Base-by-base conservation (phyloP, 2,329 filamentous ascomycete genomes). In the Cryphonectria naterciae region DNA sequence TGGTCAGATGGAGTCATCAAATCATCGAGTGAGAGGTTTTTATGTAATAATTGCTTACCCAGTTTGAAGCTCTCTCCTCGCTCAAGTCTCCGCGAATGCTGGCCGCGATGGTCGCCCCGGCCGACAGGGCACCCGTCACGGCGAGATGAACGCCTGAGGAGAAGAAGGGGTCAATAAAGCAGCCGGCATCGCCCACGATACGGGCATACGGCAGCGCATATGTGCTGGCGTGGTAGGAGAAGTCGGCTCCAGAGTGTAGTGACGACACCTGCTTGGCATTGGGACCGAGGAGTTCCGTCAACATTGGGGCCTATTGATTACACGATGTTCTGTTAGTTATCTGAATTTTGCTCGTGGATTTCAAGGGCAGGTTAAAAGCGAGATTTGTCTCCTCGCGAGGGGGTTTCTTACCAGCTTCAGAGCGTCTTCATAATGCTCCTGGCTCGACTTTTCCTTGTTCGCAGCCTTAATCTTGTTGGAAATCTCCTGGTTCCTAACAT, bases 101-200 rank as follows among this genome's bases (percentile, higher is more conserved):
- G 0, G 84, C 83, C 4, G 75, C 74, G 32, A 86, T 85, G 0
- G 84, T 83, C 1, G 77, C 77, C 1, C 84, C 84, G 0, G 85
- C 84, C 0, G 84, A 83, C 0, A 87, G 79, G 5, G 77, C 84
- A n/a, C 80, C 76, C 0, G 77, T 73, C 0, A 86, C 52, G 1
- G 85, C 85, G 0, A 86, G 76, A 71, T 86, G 84, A 4, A 84
- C 79, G 11, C 84, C 84, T 0, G 84, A 86, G 0, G 82, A 84
- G 76, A 86, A 86, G 69, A 80, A 82, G 0, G 84, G 84, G 68
- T 86, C 84, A 70, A 86, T 85, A 72, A 86, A 86, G 74, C 80
- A 82, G 1, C 83, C 84, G 0, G 84, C 84, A 70, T 86, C 84
- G 1, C 84, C 84, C 6, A 76, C 79, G 15, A 85, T 78, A 25